Percentiles rank a stretch among this genome's conserved stretches.
These are phyloP conservation scores for Calonectria ilicicola DNA, from an alignment of 2,329 filamentous ascomycete species.

Conservation along the genomic window DNA sequence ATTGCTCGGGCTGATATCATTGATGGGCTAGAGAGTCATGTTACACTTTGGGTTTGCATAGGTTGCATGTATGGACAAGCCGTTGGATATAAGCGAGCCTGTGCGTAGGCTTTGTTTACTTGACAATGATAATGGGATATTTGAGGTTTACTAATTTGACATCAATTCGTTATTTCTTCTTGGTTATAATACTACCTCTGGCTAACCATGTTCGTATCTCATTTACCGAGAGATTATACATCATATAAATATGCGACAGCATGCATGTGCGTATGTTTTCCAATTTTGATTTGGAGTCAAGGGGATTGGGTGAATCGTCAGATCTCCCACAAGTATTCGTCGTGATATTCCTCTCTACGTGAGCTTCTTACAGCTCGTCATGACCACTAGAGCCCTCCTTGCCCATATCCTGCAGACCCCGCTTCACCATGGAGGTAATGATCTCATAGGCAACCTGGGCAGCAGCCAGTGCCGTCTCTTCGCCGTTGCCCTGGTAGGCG, in stretches of 20 bases:
- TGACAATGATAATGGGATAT: background rate
- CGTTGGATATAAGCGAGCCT: too few species aligned
- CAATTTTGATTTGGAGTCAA: background rate
- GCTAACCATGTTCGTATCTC: background rate
- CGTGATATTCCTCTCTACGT: background rate
- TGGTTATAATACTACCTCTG: background rate
- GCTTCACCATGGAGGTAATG: conserved; percentile 80
- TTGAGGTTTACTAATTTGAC: background rate
- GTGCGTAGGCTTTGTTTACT: too few species aligned
- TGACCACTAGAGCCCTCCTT: conserved; percentile 45
- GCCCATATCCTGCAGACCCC: conserved; percentile 52
- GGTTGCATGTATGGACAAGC: too few species aligned
- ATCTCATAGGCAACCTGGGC: conserved; percentile 90
- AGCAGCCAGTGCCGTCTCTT: conserved; percentile 85
- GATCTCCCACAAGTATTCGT: background rate
- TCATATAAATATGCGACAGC: background rate
- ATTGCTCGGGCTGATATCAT: background rate
- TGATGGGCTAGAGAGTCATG: too few species aligned
- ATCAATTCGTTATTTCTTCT: background rate
- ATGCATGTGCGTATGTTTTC: background rate
- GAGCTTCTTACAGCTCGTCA: conserved; percentile 51
- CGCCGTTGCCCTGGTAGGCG: conserved; percentile 83
- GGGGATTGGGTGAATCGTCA: background rate
- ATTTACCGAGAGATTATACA: too few species aligned
- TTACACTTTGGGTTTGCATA: too few species aligned